Evolutionary conservation across 495 filamentous ascomycete species (phyloP).

Genomic region (Aspergillus incahuasiensis): DNA sequence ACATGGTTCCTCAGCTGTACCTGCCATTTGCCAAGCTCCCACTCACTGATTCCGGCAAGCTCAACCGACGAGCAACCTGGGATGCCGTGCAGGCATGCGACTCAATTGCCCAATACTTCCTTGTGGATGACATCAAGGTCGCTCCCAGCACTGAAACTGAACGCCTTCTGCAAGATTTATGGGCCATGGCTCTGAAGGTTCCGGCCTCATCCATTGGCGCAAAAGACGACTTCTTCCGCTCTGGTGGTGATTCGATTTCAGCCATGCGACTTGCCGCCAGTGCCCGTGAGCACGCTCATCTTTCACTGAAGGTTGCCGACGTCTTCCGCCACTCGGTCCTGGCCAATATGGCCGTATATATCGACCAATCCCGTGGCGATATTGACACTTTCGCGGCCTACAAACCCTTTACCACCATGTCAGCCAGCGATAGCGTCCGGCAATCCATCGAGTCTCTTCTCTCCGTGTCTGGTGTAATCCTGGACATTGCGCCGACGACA

Average conservation of each 20-base stretch:
- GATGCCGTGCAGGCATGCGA: not conserved
- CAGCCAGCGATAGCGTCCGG: not conserved
- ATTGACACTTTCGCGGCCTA: not conserved
- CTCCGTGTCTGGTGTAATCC: conserved; percentile 20
- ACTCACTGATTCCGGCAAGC: conserved; percentile 9
- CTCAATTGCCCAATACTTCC: conserved; percentile 5
- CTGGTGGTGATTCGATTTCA: conserved; percentile 40
- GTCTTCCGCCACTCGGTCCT: conserved; percentile 33
- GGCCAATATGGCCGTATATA: conserved; percentile 28
- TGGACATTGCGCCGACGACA: conserved; percentile 36
- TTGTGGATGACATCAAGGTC: conserved; percentile 3
- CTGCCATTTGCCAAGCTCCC: conserved; percentile 7
- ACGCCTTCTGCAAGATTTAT: not conserved
- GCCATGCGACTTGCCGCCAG: conserved; percentile 29
- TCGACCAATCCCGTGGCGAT: conserved; percentile 17
- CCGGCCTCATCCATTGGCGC: conserved; percentile 9
- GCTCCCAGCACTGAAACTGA: conserved; percentile 4
- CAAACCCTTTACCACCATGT: not conserved
- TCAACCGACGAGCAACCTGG: conserved; percentile 8
- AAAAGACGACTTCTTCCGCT: conserved; percentile 32
- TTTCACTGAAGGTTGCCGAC: conserved; percentile 30
- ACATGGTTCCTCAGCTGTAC: conserved; percentile 12
- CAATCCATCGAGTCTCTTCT: conserved; percentile 20
- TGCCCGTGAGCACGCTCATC: not conserved
- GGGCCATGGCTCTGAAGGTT: conserved; percentile 5